Evolutionary conservation across 208 protist species (phyloP).

Genomic region (Crithidia fasciculata): DNA sequence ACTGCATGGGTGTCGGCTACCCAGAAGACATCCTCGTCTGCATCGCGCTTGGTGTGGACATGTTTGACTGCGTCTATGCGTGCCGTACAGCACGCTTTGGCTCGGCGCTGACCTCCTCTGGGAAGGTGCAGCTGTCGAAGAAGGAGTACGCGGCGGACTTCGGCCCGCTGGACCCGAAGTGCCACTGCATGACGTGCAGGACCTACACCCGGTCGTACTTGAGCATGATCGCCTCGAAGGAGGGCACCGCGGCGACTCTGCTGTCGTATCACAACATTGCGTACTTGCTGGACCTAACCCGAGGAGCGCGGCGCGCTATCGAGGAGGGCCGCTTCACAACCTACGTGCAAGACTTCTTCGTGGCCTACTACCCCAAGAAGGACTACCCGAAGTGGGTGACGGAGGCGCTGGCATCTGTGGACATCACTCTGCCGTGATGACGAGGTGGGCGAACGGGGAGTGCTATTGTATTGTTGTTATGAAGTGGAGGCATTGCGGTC

Average conservation of each 20-base stretch:
- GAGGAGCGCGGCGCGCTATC: constrained; percentile 83
- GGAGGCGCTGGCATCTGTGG: constrained; percentile 82
- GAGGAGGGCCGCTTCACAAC: constrained; percentile 76
- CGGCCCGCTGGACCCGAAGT: constrained; percentile 86
- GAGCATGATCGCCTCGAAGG: constrained; percentile 89
- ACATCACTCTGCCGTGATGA: constrained; percentile 70
- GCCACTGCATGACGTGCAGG: constrained; percentile 92
- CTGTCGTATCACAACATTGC: constrained; percentile 98
- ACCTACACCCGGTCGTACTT: constrained; percentile 95
- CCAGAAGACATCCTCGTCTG: constrained; percentile 99
- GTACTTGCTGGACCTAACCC: constrained; percentile 95
- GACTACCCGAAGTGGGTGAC: constrained; percentile 92
- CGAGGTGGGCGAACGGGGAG: background rate
- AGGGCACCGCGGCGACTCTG: constrained; percentile 91
- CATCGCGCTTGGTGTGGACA: constrained; percentile 98
- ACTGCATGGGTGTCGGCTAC: constrained; percentile 99
- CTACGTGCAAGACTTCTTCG: constrained; percentile 92
- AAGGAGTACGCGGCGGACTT: constrained; percentile 75
- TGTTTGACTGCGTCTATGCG: constrained; percentile 99
- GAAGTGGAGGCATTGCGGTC: no score
- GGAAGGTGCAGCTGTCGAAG: constrained; percentile 85
- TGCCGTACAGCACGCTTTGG: constrained; percentile 98
- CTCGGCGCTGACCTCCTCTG: constrained; percentile 89
- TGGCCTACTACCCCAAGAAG: constrained; percentile 73
- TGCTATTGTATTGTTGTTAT: no score